Evolutionary conservation across 1,284 basidiomycete species (phyloP).

Genomic region (Veloporphyrellus conicus): DNA sequence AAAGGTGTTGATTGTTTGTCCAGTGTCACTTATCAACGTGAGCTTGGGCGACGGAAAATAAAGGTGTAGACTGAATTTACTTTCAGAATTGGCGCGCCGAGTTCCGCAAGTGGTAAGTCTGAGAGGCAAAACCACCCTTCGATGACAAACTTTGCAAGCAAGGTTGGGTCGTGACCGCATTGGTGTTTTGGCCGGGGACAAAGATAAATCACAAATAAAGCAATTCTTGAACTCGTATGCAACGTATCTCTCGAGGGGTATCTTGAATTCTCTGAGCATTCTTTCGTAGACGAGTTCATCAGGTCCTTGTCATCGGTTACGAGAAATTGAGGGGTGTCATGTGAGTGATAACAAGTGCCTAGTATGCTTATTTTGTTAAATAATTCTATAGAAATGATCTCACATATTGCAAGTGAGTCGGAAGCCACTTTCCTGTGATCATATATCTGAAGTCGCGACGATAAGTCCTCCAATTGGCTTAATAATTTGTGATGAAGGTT

Average conservation of each 20-base stretch:
- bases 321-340: conserved; percentile 83
- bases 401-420: conserved; percentile 57
- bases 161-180: conserved; percentile 79
- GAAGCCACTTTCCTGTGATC: not conserved
- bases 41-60: conserved; percentile 17
- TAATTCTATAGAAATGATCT: conserved; percentile 49
- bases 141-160: conserved; percentile 1
- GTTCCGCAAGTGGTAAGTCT: conserved; percentile 82
- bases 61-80: conserved; percentile 5
- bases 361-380: conserved; percentile 5
- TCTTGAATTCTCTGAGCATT: not conserved
- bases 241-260: not conserved
- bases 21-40: conserved; percentile 85
- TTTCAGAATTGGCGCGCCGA: conserved; percentile 91
- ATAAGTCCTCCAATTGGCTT: conserved; percentile 82
- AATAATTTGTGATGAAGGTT: conserved; percentile 94
- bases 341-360: conserved; percentile 38
- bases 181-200: conserved; percentile 77
- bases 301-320: conserved; percentile 94
- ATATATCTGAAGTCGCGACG: not conserved
- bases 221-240: conserved; percentile 72
- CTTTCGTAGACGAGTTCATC: conserved; percentile 59
- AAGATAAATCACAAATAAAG: conserved; percentile 65
- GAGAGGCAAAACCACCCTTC: not conserved
- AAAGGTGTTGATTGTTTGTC: conserved; percentile 90